phyloP scores from a whole-genome alignment of 257 asterid species.

The Oldenlandia corymbosa region DNA sequence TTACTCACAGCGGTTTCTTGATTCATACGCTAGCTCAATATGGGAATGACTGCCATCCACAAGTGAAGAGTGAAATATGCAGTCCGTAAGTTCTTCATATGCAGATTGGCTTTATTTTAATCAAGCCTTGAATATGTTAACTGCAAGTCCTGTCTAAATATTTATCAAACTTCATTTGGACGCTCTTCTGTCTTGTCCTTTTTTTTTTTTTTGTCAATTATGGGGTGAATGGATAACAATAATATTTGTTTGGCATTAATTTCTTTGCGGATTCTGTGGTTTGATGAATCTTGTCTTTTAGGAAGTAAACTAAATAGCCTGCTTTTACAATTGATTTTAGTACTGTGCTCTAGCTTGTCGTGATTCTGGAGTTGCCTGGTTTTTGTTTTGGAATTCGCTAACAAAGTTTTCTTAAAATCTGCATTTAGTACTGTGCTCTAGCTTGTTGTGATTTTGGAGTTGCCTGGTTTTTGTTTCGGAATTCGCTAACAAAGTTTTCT shows the following conservation, averaged over 20 bases:
- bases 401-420: too few relatives aligned
- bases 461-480: background rate
- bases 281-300: background rate
- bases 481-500: too few relatives aligned
- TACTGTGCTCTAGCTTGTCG: background rate
- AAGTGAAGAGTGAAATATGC: slow-evolving; percentile 67
- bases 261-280: background rate
- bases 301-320: background rate
- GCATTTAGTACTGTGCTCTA: background rate
- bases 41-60: slow-evolving; percentile 74
- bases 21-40: slow-evolving; percentile 53
- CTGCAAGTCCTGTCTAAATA: background rate
- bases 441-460: background rate
- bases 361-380: background rate
- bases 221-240: background rate
- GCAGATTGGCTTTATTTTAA: background rate
- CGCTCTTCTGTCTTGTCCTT: background rate
- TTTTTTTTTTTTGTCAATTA: too few relatives aligned
- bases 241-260: background rate
- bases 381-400: too few relatives aligned
- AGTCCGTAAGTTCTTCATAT: slow-evolving; percentile 44
- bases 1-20: slow-evolving; percentile 82
- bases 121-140: background rate
- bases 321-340: background rate
- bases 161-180: background rate